These are phyloP conservation scores for Vitis hybrid DNA, from an alignment of 177 flowering plant genomes.

Conservation along the genomic window DNA sequence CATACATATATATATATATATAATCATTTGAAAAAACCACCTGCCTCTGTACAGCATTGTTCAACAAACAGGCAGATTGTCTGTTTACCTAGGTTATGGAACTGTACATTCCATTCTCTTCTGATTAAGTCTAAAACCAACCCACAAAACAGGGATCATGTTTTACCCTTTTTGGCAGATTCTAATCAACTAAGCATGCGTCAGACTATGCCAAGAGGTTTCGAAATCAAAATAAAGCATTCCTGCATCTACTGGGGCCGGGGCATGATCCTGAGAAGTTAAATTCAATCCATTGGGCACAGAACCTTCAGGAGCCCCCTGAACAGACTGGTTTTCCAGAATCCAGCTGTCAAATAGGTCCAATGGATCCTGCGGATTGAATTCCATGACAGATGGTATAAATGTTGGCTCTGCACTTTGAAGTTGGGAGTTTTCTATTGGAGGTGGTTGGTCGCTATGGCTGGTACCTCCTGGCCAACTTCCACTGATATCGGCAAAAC, in stretches of 20 bases:
- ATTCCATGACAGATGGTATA: slow-evolving; percentile 17
- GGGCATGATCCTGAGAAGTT: slow-evolving; percentile 10
- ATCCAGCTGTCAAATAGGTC: slow-evolving; percentile 37
- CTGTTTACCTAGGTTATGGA: no score
- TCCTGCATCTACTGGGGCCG: slow-evolving; percentile 22
- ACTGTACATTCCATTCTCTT: background rate
- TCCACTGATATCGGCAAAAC: slow-evolving; percentile 8
- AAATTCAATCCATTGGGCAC: slow-evolving; percentile 17
- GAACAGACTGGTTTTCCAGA: slow-evolving; percentile 26
- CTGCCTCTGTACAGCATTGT: slow-evolving; percentile 2
- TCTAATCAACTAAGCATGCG: slow-evolving; percentile 14
- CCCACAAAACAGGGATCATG: background rate
- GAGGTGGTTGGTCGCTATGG: slow-evolving; percentile 14
- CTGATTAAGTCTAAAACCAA: background rate
- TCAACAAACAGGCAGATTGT: background rate
- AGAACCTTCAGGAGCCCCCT: slow-evolving; percentile 14
- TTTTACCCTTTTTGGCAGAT: background rate
- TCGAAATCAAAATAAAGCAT: slow-evolving; percentile 42
- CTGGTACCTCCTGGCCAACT: slow-evolving; percentile 11
- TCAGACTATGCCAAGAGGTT: slow-evolving; percentile 31
- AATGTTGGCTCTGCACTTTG: slow-evolving; percentile 18
- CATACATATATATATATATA: background rate
- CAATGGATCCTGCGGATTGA: slow-evolving; percentile 8
- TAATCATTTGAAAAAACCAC: background rate
- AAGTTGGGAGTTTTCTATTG: slow-evolving; percentile 13